Base-by-base conservation (phyloP, 2,329 filamentous ascomycete species). In the Curvularia sp. region DNA sequence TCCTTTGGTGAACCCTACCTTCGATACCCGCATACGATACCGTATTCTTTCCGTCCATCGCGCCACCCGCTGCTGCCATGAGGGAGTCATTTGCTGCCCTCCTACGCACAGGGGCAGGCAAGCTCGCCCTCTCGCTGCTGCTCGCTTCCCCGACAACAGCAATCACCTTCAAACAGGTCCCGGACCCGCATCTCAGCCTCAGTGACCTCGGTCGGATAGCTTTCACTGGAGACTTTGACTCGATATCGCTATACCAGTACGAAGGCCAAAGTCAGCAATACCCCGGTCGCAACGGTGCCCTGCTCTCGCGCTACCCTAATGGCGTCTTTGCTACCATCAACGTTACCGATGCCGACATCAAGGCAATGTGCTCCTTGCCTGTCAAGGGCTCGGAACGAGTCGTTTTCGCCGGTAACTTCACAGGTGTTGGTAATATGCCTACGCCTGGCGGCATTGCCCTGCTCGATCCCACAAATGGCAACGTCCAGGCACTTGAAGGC, bases 361-460 rank as follows among this genome's bases (percentile, higher is more conserved):
- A 88, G 72, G 85, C 92, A 64, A 95, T 99, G 90, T 99, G 95
- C 80, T 81, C 89, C 19, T 91, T 94, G 69, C 82, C 87, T 50
- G 82, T 84, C 56, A 84, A 91, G 76, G 90, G 90, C 64, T 84
- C 82, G 55, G 82, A 85, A n/a, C 89, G 90, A 39, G 86, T 98
- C 27, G 85, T 98, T 47, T 85, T 99, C 15, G 95, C 91, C 55
- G 95, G 95, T 47, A 98, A 98, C 80, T 99, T 99, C 75, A 98
- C 95, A 30, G 96, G 92, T 75, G 80, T 99, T 61, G 91, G 89
- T 58, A 88, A 88, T 57, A 84, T 89, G 55, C 81, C 91, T 71
- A 92, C 93, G 2, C 87, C 87, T 52, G 87, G 91, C 41, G 86
- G 91, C 43, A 86, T 96, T 55, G 95, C 93, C 23, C 76, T 96